These are phyloP conservation scores for Pachysandra terminalis DNA, from an alignment of 164 flowering plant genomes.

Conservation along the genomic window DNA sequence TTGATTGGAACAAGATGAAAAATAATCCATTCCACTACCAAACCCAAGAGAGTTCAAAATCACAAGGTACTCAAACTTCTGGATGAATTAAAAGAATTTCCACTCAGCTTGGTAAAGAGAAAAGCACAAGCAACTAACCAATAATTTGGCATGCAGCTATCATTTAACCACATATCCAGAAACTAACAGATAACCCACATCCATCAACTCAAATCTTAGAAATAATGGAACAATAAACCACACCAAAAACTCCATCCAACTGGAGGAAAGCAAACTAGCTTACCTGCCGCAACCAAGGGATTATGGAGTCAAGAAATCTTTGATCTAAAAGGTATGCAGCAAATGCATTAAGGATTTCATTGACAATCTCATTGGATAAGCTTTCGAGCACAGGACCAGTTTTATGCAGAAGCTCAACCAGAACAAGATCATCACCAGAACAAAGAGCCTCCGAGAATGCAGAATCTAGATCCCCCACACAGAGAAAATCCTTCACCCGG, in stretches of 20 bases:
- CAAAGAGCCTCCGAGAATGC: slow-evolving; percentile 76
- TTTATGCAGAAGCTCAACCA: slow-evolving; percentile 71
- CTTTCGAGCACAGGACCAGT: slow-evolving; percentile 80
- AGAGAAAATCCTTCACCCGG: slow-evolving; percentile 44
- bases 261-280: slow-evolving; percentile 6
- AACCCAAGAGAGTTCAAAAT: too few species aligned
- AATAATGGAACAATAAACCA: not conserved
- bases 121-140: not conserved
- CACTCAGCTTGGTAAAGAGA: not conserved
- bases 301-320: slow-evolving; percentile 47
- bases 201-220: not conserved
- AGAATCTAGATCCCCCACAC: slow-evolving; percentile 71
- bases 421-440: slow-evolving; percentile 51
- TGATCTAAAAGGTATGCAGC: slow-evolving; percentile 56
- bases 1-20: not conserved
- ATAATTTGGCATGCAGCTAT: too few species aligned
- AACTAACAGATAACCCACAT: too few species aligned
- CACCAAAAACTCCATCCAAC: not conserved
- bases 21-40: not conserved
- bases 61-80: too few species aligned
- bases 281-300: slow-evolving; percentile 96
- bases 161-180: too few species aligned
- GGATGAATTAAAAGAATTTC: too few species aligned
- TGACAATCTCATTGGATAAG: slow-evolving; percentile 53
- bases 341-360: slow-evolving; percentile 49